phyloP scores from a whole-genome alignment of 139 green algal species.

The Picochlorum sp. region DNA sequence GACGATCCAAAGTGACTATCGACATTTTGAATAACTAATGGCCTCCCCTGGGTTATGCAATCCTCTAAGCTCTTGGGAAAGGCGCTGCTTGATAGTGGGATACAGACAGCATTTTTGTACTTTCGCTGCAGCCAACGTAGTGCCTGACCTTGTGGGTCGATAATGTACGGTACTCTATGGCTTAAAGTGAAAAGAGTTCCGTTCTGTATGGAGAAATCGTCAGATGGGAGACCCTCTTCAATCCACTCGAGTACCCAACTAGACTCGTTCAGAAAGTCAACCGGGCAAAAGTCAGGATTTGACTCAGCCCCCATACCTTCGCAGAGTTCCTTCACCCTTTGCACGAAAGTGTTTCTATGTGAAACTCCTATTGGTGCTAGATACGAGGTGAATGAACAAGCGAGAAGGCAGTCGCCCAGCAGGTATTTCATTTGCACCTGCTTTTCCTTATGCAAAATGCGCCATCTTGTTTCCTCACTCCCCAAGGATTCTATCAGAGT shows the following conservation, averaged over 20 bases:
- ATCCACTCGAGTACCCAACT: conserved; percentile 83
- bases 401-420: conserved; percentile 52
- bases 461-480: conserved; percentile 91
- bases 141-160: conserved; percentile 85
- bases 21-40: conserved; percentile 92
- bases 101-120: conserved; percentile 76
- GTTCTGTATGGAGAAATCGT: conserved; percentile 92
- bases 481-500: conserved; percentile 79
- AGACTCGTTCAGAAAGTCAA: conserved; percentile 82
- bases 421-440: conserved; percentile 71
- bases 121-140: conserved; percentile 77
- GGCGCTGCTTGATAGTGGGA: conserved; percentile 31
- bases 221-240: conserved; percentile 78
- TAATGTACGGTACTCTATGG: conserved; percentile 74
- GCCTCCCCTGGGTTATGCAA: conserved; percentile 79
- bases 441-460: conserved; percentile 76
- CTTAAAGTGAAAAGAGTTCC: conserved; percentile 87
- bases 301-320: conserved; percentile 25
- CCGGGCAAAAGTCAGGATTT: conserved; percentile 43
- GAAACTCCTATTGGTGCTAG: conserved; percentile 91
- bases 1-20: conserved; percentile 85
- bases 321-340: no score
- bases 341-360: conserved; percentile 62
- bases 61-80: conserved; percentile 72
- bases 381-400: conserved; percentile 76